These are phyloP conservation scores for Scheffersomyces titani DNA, from an alignment of 1,139 yeast species.

Conservation along the genomic window DNA sequence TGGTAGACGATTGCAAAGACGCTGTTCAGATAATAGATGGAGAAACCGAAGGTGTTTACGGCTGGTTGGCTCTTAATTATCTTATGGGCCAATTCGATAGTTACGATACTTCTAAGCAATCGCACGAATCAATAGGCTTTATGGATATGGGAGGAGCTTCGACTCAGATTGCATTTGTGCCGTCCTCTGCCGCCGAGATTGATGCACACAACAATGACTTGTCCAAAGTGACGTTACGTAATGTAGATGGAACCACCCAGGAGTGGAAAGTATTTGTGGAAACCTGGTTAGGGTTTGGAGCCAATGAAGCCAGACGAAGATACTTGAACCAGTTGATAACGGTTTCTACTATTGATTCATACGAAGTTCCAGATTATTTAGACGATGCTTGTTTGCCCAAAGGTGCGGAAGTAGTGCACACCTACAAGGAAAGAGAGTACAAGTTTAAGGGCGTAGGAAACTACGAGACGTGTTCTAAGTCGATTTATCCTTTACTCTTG, in stretches of 20 bases:
- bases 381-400: conserved; percentile 74
- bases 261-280: conserved; percentile 75
- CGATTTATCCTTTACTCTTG: conserved; percentile 68
- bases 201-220: conserved; percentile 64
- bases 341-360: conserved; percentile 25
- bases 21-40: conserved; percentile 78
- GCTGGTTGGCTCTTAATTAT: conserved; percentile 78
- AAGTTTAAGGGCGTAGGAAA: conserved; percentile 65
- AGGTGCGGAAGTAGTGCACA: conserved; percentile 48
- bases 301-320: conserved; percentile 72
- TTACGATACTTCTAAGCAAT: conserved; percentile 32
- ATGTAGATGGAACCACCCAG: conserved; percentile 60
- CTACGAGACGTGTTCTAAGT: conserved; percentile 64
- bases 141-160: conserved; percentile 95
- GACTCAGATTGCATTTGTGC: conserved; percentile 78
- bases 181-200: conserved; percentile 53
- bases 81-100: conserved; percentile 55
- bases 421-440: conserved; percentile 45
- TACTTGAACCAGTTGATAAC: conserved; percentile 54
- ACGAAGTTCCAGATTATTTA: conserved; percentile 24
- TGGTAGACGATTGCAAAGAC: conserved; percentile 50
- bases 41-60: conserved; percentile 76
- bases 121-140: conserved; percentile 66
- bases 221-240: conserved; percentile 55
- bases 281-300: conserved; percentile 86